Percentiles rank a stretch among this genome's conserved stretches.
These are phyloP conservation scores for Ogataea parapolymorpha DNA, from an alignment of 805 yeast genomes.

Conservation along the genomic window DNA sequence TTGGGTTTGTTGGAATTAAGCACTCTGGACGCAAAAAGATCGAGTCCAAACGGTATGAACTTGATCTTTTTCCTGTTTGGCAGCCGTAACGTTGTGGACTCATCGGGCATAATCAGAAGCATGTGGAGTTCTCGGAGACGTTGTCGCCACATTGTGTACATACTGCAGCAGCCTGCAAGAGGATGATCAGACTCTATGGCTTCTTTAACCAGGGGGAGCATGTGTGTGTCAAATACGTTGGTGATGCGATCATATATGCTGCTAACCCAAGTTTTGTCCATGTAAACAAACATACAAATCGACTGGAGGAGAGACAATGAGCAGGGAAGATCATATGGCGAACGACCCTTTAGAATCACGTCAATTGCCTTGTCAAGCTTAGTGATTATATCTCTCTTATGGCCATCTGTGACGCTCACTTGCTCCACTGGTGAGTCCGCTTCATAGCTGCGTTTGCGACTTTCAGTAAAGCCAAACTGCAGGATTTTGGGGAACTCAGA, in stretches of 20 bases:
- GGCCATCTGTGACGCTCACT: not conserved
- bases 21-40: conserved; percentile 6
- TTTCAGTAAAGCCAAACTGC: not conserved
- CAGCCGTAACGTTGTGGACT: conserved; percentile 13
- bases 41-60: conserved; percentile 9
- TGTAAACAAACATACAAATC: conserved; percentile 7
- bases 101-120: conserved; percentile 15
- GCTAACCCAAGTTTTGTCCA: conserved; percentile 8
- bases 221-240: conserved; percentile 9
- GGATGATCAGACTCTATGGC: conserved; percentile 1
- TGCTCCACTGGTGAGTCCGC: not conserved
- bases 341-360: conserved; percentile 11
- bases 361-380: conserved; percentile 10
- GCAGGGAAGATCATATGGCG: conserved; percentile 6
- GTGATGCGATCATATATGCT: conserved; percentile 9
- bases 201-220: conserved; percentile 7
- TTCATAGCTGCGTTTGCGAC: conserved; percentile 3
- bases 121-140: conserved; percentile 8
- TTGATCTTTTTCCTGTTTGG: not conserved
- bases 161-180: conserved; percentile 1
- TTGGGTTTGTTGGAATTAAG: conserved; percentile 7
- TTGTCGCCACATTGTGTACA: conserved; percentile 15
- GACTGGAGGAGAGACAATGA: conserved; percentile 13
- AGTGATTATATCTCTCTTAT: not conserved
- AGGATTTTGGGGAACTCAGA: conserved; percentile 3